Conservation (phyloP, 495 filamentous ascomycete species). For the Xylaria grammica region DNA sequence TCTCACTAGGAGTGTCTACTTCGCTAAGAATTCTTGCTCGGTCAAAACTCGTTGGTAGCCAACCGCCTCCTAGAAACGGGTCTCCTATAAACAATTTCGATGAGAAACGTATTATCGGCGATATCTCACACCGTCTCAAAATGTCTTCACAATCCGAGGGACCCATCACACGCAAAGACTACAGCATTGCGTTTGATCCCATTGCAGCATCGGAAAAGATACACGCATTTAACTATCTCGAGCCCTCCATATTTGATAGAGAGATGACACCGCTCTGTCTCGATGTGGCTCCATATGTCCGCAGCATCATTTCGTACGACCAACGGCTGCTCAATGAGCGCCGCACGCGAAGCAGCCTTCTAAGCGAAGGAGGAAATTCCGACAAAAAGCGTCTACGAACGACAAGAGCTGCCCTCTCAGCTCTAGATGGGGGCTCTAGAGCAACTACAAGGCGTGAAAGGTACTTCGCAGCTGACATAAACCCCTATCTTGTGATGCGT, state of each 20-base stretch:
- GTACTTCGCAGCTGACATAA: slow-evolving; percentile 75
- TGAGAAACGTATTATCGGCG: slow-evolving; percentile 35
- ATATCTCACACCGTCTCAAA: slow-evolving; percentile 37
- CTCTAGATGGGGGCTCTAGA: slow-evolving; percentile 79
- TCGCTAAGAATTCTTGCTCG: slow-evolving; percentile 45
- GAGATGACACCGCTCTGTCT: slow-evolving; percentile 64
- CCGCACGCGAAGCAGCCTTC: slow-evolving; percentile 62
- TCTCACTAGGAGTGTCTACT: slow-evolving; percentile 31
- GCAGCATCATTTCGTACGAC: slow-evolving; percentile 79
- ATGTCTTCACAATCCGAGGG: slow-evolving; percentile 24
- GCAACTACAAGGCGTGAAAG: slow-evolving; percentile 72
- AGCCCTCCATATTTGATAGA: slow-evolving; percentile 74
- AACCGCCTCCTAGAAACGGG: neutral
- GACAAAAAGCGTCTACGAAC: slow-evolving; percentile 70
- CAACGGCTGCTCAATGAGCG: slow-evolving; percentile 70
- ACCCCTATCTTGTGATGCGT: slow-evolving; percentile 64
- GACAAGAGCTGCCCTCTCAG: slow-evolving; percentile 80
- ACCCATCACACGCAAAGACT: slow-evolving; percentile 45
- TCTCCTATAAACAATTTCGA: slow-evolving; percentile 26
- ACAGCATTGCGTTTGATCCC: slow-evolving; percentile 61
- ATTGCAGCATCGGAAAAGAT: slow-evolving; percentile 55
- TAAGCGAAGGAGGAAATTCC: slow-evolving; percentile 58
- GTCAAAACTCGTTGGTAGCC: slow-evolving; percentile 29
- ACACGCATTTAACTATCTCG: slow-evolving; percentile 44
- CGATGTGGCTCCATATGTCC: slow-evolving; percentile 85